Percentiles rank a stretch among this genome's conserved stretches.
Evolutionary conservation across 2,329 filamentous ascomycete genomes (phyloP).

Genomic region (Xylaria multiplex): DNA sequence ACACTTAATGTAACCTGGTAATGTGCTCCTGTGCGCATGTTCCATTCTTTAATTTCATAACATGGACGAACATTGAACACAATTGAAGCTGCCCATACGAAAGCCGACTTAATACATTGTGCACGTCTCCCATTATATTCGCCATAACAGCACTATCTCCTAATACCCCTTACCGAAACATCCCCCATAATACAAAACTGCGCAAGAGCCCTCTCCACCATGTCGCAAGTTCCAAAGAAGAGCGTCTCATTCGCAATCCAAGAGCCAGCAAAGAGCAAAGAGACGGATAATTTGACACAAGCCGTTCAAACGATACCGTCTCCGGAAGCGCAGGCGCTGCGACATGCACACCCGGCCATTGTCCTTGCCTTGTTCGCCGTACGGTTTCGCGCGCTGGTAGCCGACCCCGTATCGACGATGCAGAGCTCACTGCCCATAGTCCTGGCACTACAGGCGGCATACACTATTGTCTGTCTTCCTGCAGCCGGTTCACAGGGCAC

Average conservation of each 20-base stretch:
- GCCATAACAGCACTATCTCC: not conserved
- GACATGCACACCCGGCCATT: constrained; percentile 74
- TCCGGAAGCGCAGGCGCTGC: constrained; percentile 60
- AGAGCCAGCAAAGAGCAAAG: constrained; percentile 45
- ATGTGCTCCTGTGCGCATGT: constrained; percentile 12
- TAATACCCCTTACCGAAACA: not conserved
- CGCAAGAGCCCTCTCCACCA: constrained; percentile 41
- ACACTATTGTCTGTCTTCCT: constrained; percentile 72
- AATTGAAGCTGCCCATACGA: not conserved
- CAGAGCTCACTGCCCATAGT: constrained; percentile 69
- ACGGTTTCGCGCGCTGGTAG: constrained; percentile 74
- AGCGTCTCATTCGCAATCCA: constrained; percentile 42
- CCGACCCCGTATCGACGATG: constrained; percentile 74
- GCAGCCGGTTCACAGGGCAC: constrained; percentile 61
- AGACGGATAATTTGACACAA: constrained; percentile 46
- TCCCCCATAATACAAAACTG: constrained; percentile 7
- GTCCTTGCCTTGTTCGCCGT: constrained; percentile 71
- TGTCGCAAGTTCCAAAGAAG: constrained; percentile 51
- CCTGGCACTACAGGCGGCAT: constrained; percentile 70
- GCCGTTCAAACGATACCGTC: constrained; percentile 54
- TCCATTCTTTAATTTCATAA: constrained; percentile 15
- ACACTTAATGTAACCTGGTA: not conserved
- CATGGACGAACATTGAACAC: not conserved
- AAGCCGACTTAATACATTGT: not conserved
- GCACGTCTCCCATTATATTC: not conserved